Conservation (phyloP, 2,329 filamentous ascomycete genomes). For the Aspergillus ruber region DNA sequence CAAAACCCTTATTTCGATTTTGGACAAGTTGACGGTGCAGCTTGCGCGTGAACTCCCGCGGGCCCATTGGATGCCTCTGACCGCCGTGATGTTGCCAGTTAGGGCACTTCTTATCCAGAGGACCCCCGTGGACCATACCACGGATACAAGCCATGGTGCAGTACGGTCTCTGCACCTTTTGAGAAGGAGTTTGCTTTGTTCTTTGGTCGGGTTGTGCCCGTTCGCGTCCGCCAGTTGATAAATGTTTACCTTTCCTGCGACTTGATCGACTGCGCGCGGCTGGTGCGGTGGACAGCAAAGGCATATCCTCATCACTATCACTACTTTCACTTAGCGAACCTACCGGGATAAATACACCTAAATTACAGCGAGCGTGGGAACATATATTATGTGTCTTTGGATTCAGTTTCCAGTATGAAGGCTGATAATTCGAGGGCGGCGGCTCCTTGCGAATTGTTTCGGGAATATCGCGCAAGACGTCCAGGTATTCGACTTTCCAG, state of each 20-base stretch:
- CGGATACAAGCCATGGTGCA: no score
- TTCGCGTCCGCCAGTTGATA: slow-evolving; percentile 12
- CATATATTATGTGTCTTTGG: slow-evolving; percentile 14
- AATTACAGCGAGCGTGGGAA: slow-evolving; percentile 11
- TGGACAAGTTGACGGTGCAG: no score
- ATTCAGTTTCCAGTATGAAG: slow-evolving; percentile 12
- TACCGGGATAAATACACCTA: slow-evolving; percentile 5
- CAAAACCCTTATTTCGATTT: no score
- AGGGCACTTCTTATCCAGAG: slow-evolving; percentile 22
- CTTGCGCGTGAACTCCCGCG: no score
- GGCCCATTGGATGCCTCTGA: no score
- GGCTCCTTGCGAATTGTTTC: no score
- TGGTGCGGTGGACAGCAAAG: slow-evolving; percentile 10
- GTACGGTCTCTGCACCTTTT: slow-evolving; percentile 9
- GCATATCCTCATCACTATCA: slow-evolving; percentile 12
- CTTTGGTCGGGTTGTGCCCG: slow-evolving; percentile 7
- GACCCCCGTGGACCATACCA: slow-evolving; percentile 12
- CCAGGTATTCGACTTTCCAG: no score
- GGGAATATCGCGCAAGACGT: no score
- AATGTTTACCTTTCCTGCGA: slow-evolving; percentile 17
- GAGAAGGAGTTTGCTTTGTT: slow-evolving; percentile 4
- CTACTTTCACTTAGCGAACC: slow-evolving; percentile 11
- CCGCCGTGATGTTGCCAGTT: slow-evolving; percentile 19
- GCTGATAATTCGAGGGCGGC: no score
- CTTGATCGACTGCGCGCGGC: slow-evolving; percentile 9